Conservation (phyloP, 31 red algal genomes). For the Odonthalia washingtoniensis region DNA sequence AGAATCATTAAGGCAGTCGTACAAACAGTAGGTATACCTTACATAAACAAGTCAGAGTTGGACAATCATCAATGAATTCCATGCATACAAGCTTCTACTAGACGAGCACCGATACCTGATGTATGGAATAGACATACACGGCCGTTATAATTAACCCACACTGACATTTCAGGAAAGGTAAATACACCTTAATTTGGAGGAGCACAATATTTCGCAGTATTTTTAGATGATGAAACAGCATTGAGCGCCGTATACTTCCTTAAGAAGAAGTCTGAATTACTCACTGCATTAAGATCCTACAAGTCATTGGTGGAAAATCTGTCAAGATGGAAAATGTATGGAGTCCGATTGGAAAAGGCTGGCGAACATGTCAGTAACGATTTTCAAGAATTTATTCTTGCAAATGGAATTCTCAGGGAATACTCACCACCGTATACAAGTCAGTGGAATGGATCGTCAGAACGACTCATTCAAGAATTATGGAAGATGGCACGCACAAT, state of each 20-base stretch:
- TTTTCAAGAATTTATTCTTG: slow-evolving; percentile 10
- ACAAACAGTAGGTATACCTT: background rate
- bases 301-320: slow-evolving; percentile 41
- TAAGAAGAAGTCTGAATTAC: background rate
- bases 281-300: background rate
- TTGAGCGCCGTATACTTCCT: slow-evolving; percentile 34
- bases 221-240: slow-evolving; percentile 31
- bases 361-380: slow-evolving; percentile 24
- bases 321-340: background rate
- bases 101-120: background rate
- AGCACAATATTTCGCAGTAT: slow-evolving; percentile 17
- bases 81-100: background rate
- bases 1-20: background rate
- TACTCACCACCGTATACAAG: slow-evolving; percentile 40
- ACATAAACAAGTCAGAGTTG: background rate
- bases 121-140: background rate
- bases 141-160: slow-evolving; percentile 30
- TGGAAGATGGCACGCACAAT: slow-evolving; percentile 38
- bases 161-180: slow-evolving; percentile 16
- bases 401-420: slow-evolving; percentile 25
- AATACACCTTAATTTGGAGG: background rate
- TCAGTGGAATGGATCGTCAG: slow-evolving; percentile 40
- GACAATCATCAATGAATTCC: background rate
- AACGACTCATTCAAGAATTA: slow-evolving; percentile 49
- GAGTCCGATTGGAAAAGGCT: slow-evolving; percentile 3